Conservation (phyloP, 2,329 filamentous ascomycete species). For the Stagonosporopsis vannaccii region DNA sequence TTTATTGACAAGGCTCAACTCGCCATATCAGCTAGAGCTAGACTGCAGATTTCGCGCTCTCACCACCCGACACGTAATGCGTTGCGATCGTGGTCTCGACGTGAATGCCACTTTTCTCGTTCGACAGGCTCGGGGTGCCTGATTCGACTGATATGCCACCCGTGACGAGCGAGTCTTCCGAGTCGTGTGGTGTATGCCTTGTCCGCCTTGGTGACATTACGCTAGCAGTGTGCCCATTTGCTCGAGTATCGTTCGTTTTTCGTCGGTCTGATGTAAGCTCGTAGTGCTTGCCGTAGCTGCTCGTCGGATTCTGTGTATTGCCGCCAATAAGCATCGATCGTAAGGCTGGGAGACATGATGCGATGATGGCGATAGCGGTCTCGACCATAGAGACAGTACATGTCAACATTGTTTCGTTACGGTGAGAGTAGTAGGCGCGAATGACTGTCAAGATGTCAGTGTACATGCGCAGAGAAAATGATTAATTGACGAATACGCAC, state of each 20-base stretch:
- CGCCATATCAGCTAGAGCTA: neutral
- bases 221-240: conserved; percentile 6
- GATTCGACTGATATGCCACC: conserved; percentile 1
- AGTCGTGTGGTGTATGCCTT: conserved; percentile 13
- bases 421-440: conserved; percentile 30
- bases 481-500: conserved; percentile 12
- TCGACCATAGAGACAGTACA: conserved; percentile 37
- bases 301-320: conserved; percentile 23
- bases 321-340: conserved; percentile 30
- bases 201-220: conserved; percentile 7
- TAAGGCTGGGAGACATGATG: conserved; percentile 47
- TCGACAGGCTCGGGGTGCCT: conserved; percentile 1
- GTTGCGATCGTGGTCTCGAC: conserved; percentile 17
- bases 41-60: conserved; percentile 3
- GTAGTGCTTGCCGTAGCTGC: conserved; percentile 35
- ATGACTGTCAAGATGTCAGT: conserved; percentile 24
- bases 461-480: neutral
- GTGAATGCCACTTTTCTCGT: conserved; percentile 4
- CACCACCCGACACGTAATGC: conserved; percentile 1
- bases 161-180: conserved; percentile 13
- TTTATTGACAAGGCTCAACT: neutral
- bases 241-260: conserved; percentile 13
- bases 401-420: conserved; percentile 32
- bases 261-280: conserved; percentile 29
- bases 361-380: conserved; percentile 50